A percentile compares a stretch with the other conserved stretches of the same genome.
Evolutionary conservation across 2,329 filamentous ascomycete genomes (phyloP).

Genomic region (Penicillium sp.): DNA sequence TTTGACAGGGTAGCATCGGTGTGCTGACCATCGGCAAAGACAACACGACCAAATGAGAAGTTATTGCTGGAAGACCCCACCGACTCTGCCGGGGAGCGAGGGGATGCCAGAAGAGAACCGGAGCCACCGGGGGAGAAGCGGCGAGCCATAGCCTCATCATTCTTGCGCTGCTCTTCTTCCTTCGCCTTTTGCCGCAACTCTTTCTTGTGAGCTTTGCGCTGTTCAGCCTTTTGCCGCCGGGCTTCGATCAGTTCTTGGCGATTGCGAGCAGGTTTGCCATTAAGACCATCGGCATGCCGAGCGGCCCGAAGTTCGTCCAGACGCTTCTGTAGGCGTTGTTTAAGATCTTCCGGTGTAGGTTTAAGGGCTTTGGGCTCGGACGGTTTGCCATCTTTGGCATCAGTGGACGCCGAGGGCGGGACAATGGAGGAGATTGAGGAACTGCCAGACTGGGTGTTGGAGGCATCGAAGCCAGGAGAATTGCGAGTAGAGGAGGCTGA

Average conservation of each 20-base stretch:
- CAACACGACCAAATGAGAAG: conserved; percentile 88
- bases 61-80: conserved; percentile 53
- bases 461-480: conserved; percentile 57
- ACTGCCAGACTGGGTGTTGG: conserved; percentile 51
- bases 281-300: conserved; percentile 79
- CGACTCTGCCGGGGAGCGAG: conserved; percentile 49
- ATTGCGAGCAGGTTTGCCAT: conserved; percentile 78
- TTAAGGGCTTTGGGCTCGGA: conserved; percentile 60
- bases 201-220: conserved; percentile 85
- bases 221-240: conserved; percentile 79
- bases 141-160: conserved; percentile 57
- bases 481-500: conserved; percentile 50
- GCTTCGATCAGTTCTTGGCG: conserved; percentile 90
- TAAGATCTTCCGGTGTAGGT: conserved; percentile 69
- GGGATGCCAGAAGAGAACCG: conserved; percentile 56
- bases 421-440: conserved; percentile 69
- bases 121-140: conserved; percentile 57
- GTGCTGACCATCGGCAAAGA: conserved; percentile 80
- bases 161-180: conserved; percentile 68
- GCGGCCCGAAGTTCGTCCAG: conserved; percentile 81
- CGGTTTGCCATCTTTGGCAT: conserved; percentile 29
- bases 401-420: conserved; percentile 38
- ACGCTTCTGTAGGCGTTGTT: conserved; percentile 73
- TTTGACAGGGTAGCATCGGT: conserved; percentile 67
- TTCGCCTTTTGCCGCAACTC: conserved; percentile 73